Evolutionary conservation across 179 eudicot genomes (phyloP), one percentile per base, ranked within the genome.

Genomic region (Silene coronaria): DNA sequence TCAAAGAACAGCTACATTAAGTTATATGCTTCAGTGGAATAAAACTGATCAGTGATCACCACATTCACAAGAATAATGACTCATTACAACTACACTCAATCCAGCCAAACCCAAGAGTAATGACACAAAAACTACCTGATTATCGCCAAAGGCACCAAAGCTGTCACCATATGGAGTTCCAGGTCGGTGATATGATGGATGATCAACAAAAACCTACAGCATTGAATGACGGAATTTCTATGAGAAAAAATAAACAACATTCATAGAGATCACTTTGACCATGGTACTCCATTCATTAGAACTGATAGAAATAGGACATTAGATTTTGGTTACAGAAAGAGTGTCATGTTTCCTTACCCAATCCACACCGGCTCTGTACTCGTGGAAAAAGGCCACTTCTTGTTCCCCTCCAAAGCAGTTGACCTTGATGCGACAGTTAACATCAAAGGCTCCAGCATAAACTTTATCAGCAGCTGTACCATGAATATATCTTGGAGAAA

Each of bases 141-240:
- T 96, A 82, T 96, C 99, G 55, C 94, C 94, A 84, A 96, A 96
- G 78, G 99, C 99, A 76, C 99, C 99, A 80, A 53, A 81, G 63
- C 62, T 81, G 81, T 96, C 99, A 72, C 98, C 99, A 78, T 96
- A 96, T 17, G 99, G 99, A 78, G 89, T 96, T 76, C 99, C 98
- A 72, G 98, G 99, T 62, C 99, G 89, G 77, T 90, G 99, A 80
- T 93, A 96, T 24, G 97, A 87, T 80, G 91, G 87, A 80, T 96
- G 99, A 84, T 96, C 99, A 21, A 96, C 97, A 78, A 96, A 96
- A 48, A 96, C 96, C 98, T 95, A 80, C 59, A 77, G 69, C 48
- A 71, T 16, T 61, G 42, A 73, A 62, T 57, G 22, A 63, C 28
- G 60, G n/a, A 51, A 21, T 45, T 17, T 60, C 55, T 27, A 24